Base-by-base conservation (phyloP, 306 rosid genomes). In the Rosa chinensis region DNA sequence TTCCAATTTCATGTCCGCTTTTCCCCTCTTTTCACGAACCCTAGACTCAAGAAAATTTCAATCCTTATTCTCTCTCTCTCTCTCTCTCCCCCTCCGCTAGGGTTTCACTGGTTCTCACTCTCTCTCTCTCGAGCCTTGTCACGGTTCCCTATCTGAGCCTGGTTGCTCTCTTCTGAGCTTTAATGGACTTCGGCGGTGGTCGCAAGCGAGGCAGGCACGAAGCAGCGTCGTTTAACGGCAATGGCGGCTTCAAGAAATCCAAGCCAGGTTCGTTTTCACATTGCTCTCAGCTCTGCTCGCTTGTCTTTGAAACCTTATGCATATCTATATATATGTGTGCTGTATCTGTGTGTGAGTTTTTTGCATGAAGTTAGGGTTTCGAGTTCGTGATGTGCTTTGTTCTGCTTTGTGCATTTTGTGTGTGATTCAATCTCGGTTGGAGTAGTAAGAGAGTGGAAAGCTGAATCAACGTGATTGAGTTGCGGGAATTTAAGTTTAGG, bases 161-260 rank as follows among this genome's bases (percentile, higher is more conserved):
- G 37, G 37, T 32, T 32, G 3, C 37, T 32, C 37, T 32, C 37
- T 32, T 32, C 37, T 32, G 37, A 32, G 37, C 37, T 32, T 32
- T 67, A 23, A 90, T 90, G 94, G 94, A 90, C 76, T 78, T 61
- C 66, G 89, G 87, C 40, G 85, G 83, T 11, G 85, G 70, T 52
- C 97, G 92, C 52, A 93, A 93, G 84, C 88, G 98, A 43, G 90
- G 85, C 32, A 88, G 97, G 82, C 77, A 43, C 21, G 93, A 88
- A 67, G 81, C 83, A 75, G n/a, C 87, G 11, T n/a, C 59, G 76
- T 86, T 87, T 77, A 88, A 93, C 77, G 94, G 92, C 77, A 93
- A 91, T 88, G 98, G 90, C 52, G 91, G 85, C 82, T 73, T 78
- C 25, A 93, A 93, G 91, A 90, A 85, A 86, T 86, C 79, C 76